Percentiles rank a stretch among this genome's conserved stretches.
phyloP scores from a whole-genome alignment of 2,329 filamentous ascomycete species.

The Dactylellina haptotyla region DNA sequence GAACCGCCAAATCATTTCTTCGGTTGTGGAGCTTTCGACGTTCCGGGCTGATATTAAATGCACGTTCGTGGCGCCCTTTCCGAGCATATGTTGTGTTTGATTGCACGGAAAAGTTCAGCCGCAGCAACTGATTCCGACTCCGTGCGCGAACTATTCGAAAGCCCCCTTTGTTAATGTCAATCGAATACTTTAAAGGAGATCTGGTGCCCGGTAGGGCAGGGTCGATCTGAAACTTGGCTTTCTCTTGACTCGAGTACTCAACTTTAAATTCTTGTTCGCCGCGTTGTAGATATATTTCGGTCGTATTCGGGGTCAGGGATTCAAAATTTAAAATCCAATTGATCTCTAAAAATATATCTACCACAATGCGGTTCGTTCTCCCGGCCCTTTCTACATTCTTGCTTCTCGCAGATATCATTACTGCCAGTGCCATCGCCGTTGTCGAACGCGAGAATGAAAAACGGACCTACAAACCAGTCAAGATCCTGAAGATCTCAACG shows the following conservation, averaged over 20 bases:
- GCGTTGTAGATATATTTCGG: background rate
- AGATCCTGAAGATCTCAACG: constrained; percentile 14
- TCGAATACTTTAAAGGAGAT: background rate
- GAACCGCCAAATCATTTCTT: background rate
- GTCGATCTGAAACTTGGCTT: background rate
- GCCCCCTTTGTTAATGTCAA: background rate
- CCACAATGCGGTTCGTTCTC: constrained; percentile 31
- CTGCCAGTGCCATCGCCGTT: background rate
- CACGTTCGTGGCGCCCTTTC: background rate
- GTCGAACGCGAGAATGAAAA: background rate
- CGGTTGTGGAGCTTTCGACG: background rate
- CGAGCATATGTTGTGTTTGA: background rate
- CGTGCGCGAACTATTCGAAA: background rate
- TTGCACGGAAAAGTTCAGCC: background rate
- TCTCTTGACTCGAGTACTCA: background rate
- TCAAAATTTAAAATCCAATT: background rate
- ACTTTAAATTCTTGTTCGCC: background rate
- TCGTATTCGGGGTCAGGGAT: background rate
- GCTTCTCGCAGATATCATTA: background rate
- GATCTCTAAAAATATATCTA: background rate
- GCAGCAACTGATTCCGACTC: background rate
- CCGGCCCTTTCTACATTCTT: background rate
- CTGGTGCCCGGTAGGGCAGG: background rate
- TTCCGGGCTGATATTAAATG: background rate
- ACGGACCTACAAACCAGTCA: background rate